A percentile compares a stretch with the other conserved stretches of the same genome.
Evolutionary conservation across 345 rosid species (phyloP).

Genomic region (Syzygium aromaticum): DNA sequence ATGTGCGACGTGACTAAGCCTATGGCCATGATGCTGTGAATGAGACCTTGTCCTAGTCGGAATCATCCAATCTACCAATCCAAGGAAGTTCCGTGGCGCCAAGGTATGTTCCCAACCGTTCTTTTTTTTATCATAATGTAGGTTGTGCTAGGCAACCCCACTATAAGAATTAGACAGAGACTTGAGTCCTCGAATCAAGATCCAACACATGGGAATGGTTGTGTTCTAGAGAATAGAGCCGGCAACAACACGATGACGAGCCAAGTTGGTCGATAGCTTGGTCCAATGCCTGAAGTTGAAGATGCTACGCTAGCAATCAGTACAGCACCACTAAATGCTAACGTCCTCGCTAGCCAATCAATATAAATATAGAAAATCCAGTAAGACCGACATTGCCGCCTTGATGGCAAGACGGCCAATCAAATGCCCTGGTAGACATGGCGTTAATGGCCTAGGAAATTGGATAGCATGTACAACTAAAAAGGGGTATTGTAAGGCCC

Average conservation of each 20-base stretch:
- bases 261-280: background rate
- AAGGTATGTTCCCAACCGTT: background rate
- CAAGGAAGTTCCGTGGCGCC: background rate
- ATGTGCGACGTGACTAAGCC: background rate
- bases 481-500: background rate
- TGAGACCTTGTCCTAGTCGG: background rate
- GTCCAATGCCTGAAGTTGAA: background rate
- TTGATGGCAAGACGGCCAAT: background rate
- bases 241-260: background rate
- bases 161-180: background rate
- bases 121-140: background rate
- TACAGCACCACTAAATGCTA: background rate
- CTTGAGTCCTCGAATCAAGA: background rate
- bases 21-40: background rate
- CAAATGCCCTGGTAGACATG: background rate
- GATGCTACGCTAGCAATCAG: background rate
- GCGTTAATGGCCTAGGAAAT: background rate
- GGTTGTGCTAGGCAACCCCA: background rate
- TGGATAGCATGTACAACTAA: background rate
- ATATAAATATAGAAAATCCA: background rate
- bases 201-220: background rate
- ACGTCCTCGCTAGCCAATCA: background rate
- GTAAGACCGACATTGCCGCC: rapidly evolving
- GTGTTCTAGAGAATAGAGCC: background rate
- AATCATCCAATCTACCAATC: background rate